phyloP scores from a whole-genome alignment of 768 basidiomycete species.

The Leccinum fibrillosum region DNA sequence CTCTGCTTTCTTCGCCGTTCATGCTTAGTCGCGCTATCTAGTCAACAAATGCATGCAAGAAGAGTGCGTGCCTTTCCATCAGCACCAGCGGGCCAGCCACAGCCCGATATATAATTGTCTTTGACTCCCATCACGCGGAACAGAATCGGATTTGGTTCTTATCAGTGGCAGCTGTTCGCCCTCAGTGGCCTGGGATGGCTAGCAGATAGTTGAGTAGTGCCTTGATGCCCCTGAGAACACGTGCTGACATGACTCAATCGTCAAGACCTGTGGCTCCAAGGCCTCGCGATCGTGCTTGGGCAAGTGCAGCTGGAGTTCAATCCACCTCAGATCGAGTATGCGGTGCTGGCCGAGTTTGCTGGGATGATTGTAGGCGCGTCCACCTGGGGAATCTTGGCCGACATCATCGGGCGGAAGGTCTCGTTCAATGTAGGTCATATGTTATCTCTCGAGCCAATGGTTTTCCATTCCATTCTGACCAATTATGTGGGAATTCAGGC shows the following conservation, averaged over 20 bases:
- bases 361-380: constrained; percentile 50
- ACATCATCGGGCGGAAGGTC: constrained; percentile 44
- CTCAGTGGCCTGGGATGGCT: constrained; percentile 48
- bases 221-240: constrained; percentile 18
- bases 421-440: constrained; percentile 37
- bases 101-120: not conserved
- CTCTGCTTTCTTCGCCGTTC: not conserved
- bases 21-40: constrained; percentile 11
- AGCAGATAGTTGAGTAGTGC: constrained; percentile 40
- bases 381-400: constrained; percentile 48
- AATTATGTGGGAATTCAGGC: constrained; percentile 12
- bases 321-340: constrained; percentile 42
- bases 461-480: not conserved
- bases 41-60: constrained; percentile 47
- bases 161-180: constrained; percentile 46
- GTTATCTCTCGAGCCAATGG: not conserved
- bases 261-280: constrained; percentile 42
- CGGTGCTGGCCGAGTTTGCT: constrained; percentile 45
- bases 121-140: not conserved
- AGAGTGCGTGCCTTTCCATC: constrained; percentile 32
- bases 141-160: constrained; percentile 50
- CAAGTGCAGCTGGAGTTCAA: constrained; percentile 43
- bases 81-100: not conserved
- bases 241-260: constrained; percentile 4
- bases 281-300: constrained; percentile 43